Percentiles rank a stretch among this genome's conserved stretches.
These are phyloP conservation scores for Berkeleyomyces basicola DNA, from an alignment of 2,329 filamentous ascomycete genomes.

Conservation along the genomic window DNA sequence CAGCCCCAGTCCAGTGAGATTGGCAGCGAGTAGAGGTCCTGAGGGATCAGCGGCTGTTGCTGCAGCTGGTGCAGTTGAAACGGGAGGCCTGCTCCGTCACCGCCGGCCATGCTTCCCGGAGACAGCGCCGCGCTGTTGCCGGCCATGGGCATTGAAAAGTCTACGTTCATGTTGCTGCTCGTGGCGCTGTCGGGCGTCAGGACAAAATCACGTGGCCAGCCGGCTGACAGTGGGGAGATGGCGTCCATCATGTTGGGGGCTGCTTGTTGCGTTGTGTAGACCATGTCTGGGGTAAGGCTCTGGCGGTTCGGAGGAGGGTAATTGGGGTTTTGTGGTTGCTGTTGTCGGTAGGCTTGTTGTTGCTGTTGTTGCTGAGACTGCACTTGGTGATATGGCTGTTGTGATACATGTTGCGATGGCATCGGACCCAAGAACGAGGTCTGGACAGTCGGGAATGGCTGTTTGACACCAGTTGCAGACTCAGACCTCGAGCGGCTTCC, in stretches of 20 bases:
- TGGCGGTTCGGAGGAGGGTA: background rate
- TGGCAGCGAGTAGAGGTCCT: slow-evolving; percentile 87
- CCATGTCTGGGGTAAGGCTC: slow-evolving; percentile 6
- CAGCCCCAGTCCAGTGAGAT: slow-evolving; percentile 89
- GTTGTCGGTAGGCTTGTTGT: background rate
- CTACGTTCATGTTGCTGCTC: slow-evolving; percentile 6
- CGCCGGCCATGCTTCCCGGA: background rate
- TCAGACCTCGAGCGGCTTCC: slow-evolving; percentile 18
- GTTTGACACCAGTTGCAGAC: background rate
- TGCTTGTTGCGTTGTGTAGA: slow-evolving; percentile 3
- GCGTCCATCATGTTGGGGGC: slow-evolving; percentile 7
- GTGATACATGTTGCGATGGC: background rate
- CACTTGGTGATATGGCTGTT: background rate
- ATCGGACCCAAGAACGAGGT: slow-evolving; percentile 17
- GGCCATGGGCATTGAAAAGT: slow-evolving; percentile 10
- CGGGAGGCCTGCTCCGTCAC: background rate
- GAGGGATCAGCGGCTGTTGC: slow-evolving; percentile 76
- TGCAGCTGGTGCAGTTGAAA: background rate
- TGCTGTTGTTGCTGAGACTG: background rate
- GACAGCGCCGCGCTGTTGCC: background rate
- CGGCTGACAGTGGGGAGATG: slow-evolving; percentile 19
- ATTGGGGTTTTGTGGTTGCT: background rate
- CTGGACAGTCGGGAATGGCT: slow-evolving; percentile 18
- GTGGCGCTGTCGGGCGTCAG: slow-evolving; percentile 16
- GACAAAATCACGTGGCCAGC: slow-evolving; percentile 32